A percentile compares a stretch with the other conserved stretches of the same genome.
phyloP scores from a whole-genome alignment of 345 rosid genomes.

The Linum trigynum region DNA sequence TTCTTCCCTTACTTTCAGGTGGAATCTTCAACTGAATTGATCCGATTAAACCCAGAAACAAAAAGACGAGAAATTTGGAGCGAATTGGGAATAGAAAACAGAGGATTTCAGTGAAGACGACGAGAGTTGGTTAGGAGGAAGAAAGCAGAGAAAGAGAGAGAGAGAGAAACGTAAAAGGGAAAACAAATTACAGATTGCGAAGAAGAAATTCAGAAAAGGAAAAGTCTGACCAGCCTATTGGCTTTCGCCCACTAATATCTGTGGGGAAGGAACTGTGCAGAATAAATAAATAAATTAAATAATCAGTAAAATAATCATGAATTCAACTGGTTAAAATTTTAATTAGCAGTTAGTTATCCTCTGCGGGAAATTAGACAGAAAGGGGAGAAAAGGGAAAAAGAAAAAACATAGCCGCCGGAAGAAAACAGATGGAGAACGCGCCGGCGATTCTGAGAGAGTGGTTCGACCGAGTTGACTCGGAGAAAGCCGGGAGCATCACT shows the following conservation, averaged over 20 bases:
- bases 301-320: no score
- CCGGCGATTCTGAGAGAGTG: conserved; percentile 40
- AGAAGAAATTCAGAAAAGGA: not conserved
- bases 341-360: no score
- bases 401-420: no score
- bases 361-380: no score
- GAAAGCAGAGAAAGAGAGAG: no score
- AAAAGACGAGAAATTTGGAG: not conserved
- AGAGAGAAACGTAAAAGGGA: not conserved
- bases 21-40: not conserved
- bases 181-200: not conserved
- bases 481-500: conserved; percentile 44
- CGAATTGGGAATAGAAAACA: not conserved
- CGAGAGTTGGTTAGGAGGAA: not conserved
- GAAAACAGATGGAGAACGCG: conserved; percentile 36
- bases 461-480: conserved; percentile 72
- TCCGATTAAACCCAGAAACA: no score
- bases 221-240: not conserved
- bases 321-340: no score
- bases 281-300: no score
- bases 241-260: not conserved
- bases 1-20: not conserved
- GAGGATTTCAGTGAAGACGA: not conserved
- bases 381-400: no score
- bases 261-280: not conserved